These are phyloP conservation scores for Lactifluus pinguis DNA, from an alignment of 768 basidiomycete species.

Conservation along the genomic window DNA sequence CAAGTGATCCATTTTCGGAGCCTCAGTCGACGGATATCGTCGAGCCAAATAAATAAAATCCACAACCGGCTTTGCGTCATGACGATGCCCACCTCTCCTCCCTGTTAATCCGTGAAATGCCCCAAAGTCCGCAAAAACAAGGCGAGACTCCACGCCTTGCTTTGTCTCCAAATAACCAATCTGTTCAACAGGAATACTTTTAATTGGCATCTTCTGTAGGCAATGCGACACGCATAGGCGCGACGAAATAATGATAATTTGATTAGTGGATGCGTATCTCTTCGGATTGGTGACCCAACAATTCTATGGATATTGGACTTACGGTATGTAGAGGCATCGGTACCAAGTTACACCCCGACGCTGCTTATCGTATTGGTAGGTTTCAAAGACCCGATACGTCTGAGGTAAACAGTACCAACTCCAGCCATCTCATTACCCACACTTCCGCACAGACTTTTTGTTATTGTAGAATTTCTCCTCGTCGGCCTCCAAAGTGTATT, in stretches of 20 bases:
- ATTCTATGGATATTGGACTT: neutral
- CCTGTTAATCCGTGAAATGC: neutral
- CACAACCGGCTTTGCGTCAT: neutral
- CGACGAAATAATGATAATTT: neutral
- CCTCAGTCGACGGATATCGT: neutral
- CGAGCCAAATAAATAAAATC: neutral
- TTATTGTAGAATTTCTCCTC: neutral
- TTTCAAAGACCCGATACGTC: neutral
- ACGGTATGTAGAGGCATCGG: neutral
- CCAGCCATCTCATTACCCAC: neutral
- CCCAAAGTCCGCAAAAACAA: neutral
- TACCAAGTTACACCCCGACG: neutral
- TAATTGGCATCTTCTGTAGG: neutral
- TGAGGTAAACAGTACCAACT: neutral
- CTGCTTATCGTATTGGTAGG: neutral
- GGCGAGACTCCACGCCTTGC: neutral
- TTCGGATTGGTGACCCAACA: neutral
- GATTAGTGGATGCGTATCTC: neutral
- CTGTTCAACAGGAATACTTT: neutral
- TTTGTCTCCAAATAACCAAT: neutral
- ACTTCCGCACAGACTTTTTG: neutral
- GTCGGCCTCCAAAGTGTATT: neutral
- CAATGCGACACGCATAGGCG: neutral
- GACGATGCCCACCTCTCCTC: neutral
- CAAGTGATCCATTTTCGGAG: neutral